Evolutionary conservation across 768 basidiomycete genomes (phyloP).

Genomic region (Rhodotorula taiwanensis): DNA sequence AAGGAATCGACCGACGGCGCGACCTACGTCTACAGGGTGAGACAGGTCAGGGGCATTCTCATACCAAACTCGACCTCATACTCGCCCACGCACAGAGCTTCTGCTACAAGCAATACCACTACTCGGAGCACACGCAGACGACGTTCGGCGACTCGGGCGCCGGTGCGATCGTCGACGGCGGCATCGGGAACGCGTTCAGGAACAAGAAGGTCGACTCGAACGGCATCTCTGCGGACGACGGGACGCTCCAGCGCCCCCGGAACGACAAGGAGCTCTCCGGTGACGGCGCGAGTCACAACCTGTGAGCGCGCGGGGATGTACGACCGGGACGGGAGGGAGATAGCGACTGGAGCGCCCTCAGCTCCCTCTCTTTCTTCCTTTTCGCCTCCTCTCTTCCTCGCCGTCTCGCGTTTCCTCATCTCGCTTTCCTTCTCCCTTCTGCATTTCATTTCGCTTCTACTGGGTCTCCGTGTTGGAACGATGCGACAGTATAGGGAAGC

Average conservation of each 20-base stretch:
- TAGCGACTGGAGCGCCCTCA: no score
- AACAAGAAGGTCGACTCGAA: background rate
- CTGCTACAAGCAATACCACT: conserved; percentile 6
- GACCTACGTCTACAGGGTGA: background rate
- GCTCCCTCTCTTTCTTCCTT: no score
- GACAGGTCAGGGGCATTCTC: no score
- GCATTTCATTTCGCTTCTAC: no score
- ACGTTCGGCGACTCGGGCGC: conserved; percentile 1
- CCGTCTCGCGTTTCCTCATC: no score
- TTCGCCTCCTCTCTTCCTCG: no score
- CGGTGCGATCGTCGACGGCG: conserved; percentile 5
- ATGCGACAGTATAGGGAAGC: no score
- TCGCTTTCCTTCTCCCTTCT: no score
- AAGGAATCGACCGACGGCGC: background rate
- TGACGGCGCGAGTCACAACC: no score
- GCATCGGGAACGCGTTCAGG: background rate
- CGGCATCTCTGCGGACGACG: conserved; percentile 2
- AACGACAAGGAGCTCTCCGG: background rate
- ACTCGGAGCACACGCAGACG: conserved; percentile 3
- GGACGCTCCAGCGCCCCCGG: background rate
- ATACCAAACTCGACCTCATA: background rate
- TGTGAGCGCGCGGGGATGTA: no score
- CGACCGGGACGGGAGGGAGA: no score
- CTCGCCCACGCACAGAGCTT: background rate
- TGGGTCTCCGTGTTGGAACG: no score